Evolutionary conservation across 352 stramenopile genomes (phyloP).

Genomic region (Thraustochytrium striatum): DNA sequence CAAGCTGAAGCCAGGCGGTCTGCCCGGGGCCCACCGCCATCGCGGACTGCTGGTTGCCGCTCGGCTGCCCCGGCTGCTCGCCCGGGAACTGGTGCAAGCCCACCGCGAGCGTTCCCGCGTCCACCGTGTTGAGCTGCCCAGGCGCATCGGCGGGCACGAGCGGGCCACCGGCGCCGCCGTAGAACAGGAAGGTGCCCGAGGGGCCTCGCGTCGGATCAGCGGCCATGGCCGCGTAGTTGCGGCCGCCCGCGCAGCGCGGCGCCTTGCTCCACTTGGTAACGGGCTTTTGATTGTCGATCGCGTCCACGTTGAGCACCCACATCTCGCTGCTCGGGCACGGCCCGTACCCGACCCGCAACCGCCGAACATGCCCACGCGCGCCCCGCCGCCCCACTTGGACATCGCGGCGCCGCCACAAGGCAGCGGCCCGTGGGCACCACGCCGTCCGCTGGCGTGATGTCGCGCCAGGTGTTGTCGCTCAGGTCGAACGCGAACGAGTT

Average conservation of each 20-base stretch:
- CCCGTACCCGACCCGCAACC: conserved; percentile 23
- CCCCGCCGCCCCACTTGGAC: background rate
- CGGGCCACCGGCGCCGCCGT: background rate
- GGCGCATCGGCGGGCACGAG: background rate
- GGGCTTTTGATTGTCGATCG: background rate
- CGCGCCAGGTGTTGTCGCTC: background rate
- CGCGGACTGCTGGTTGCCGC: background rate
- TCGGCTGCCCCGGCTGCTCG: background rate
- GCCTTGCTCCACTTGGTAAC: background rate
- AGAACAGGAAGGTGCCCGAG: background rate
- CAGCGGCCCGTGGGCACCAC: background rate
- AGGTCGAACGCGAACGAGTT: background rate
- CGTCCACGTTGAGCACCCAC: background rate
- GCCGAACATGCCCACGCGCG: background rate
- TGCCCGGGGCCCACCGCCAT: background rate
- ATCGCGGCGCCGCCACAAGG: conserved; percentile 26
- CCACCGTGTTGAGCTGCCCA: conserved; percentile 4
- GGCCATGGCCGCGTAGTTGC: conserved; percentile 5
- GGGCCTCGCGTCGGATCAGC: background rate
- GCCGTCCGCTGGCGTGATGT: background rate
- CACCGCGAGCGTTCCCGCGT: background rate
- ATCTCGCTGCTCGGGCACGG: conserved; percentile 19
- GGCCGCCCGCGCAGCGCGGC: background rate
- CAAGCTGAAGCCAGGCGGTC: background rate
- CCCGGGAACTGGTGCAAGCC: background rate